Conservation (phyloP, 306 rosid genomes). For the Abrus pulchellus region DNA sequence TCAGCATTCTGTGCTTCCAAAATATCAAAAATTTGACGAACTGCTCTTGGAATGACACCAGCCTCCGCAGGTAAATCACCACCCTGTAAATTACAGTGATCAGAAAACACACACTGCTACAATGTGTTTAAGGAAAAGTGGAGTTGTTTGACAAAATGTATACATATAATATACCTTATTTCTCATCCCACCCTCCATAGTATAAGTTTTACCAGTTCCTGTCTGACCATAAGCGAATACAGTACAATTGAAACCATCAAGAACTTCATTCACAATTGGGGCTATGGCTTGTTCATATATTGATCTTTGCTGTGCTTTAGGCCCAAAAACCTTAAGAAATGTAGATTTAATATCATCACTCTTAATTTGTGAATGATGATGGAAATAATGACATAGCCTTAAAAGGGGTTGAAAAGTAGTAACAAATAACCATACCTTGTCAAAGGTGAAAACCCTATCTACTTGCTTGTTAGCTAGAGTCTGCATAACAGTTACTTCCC, state of each 20-base stretch:
- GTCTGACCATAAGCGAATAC: slow-evolving; percentile 98
- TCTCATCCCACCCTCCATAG: slow-evolving; percentile 98
- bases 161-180: slow-evolving; percentile 66
- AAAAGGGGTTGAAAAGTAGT: not conserved
- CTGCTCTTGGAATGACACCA: slow-evolving; percentile 97
- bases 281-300: slow-evolving; percentile 93
- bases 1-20: slow-evolving; percentile 90
- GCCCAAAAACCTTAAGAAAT: slow-evolving; percentile 84
- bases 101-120: not conserved
- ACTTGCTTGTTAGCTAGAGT: slow-evolving; percentile 88
- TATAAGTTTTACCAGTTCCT: slow-evolving; percentile 97
- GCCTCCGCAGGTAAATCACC: slow-evolving; percentile 92
- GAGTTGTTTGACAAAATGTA: not conserved
- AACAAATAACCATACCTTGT: slow-evolving; percentile 67
- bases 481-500: slow-evolving; percentile 87
- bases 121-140: not conserved
- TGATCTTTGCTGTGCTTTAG: slow-evolving; percentile 88
- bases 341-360: not conserved
- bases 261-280: slow-evolving; percentile 94
- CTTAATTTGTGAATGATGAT: not conserved
- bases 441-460: slow-evolving; percentile 85
- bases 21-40: slow-evolving; percentile 90
- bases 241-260: slow-evolving; percentile 96
- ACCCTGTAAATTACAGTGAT: slow-evolving; percentile 54
- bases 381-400: not conserved